Base-by-base conservation (phyloP, 192 early-diverging fungal genomes). In the Linnemannia exigua region DNA sequence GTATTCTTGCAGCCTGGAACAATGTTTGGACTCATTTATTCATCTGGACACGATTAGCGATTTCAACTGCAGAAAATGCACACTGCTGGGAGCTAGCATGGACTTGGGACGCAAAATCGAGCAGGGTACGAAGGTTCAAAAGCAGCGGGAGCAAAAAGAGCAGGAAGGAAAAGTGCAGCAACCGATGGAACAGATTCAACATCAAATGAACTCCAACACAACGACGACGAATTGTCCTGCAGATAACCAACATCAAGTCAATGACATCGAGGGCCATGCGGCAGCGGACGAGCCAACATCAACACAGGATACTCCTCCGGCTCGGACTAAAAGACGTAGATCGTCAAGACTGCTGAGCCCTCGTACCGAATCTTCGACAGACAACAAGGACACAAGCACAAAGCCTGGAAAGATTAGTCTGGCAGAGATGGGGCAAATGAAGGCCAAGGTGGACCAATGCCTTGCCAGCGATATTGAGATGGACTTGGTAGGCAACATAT, bases 61-160 rank as follows among this genome's bases (percentile, higher is more conserved):
- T 76, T 94, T 92, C 73, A 91, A 93, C 44, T 95, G 94, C 73
- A 87, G 92, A 28, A 90, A 91, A 48, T 95, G 94, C 76, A 89
- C 91, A 0, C 73, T 95, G 3, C 35, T 88, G 7, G 80, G 82
- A 11, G 93, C 94, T 20, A 80, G 93, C 38, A 74, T 84, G 19
- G 70, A 75, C 36, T 73, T 88, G 9, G 81, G 74, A 73, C 72
- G 66, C 33, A 85, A 79, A 38, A 67, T 88, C 28, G 84, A 82
- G 7, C 41, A 77, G 47, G 63, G 52, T 8, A 80, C 74, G 61
- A 46, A 58, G 22, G 20, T 44, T 38, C 70, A 47, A 61, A 44
- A 16, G 15, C 37, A 76, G 63, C 17, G 20, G 25, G 33, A 61
- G 20, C 22, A 35, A 5, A 50, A 3, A 4, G 47, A 52, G 47